A percentile compares a stretch with the other conserved stretches of the same genome.
Conservation (phyloP, 106 monocot genomes). For the Dioscorea dumetorum region DNA sequence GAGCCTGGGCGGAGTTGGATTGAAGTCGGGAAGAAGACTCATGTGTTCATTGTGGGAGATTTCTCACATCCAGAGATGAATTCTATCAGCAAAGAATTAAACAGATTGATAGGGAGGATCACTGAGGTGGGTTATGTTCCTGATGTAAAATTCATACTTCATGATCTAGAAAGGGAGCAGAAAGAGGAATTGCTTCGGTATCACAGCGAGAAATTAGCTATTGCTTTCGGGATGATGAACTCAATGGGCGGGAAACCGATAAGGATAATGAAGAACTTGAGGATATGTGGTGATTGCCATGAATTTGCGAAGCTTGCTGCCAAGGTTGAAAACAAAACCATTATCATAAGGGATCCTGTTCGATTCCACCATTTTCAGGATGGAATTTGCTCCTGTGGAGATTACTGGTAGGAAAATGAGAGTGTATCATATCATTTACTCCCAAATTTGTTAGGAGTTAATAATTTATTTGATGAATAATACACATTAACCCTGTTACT, state of each 20-base stretch:
- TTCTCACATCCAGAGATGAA: constrained; percentile 42
- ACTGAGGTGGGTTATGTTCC: constrained; percentile 33
- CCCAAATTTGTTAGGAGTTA: too few species aligned
- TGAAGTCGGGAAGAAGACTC: constrained; percentile 45
- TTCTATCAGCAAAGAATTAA: constrained; percentile 29
- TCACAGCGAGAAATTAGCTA: constrained; percentile 63
- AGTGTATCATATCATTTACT: too few species aligned
- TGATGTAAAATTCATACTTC: constrained; percentile 43
- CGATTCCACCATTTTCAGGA: constrained; percentile 55
- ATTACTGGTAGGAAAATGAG: constrained; percentile 38
- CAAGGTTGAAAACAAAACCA: constrained; percentile 24
- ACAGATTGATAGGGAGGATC: constrained; percentile 30
- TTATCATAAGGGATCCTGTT: constrained; percentile 50
- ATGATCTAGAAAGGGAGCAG: constrained; percentile 51
- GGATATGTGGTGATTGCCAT: constrained; percentile 68
- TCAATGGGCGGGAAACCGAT: constrained; percentile 36
- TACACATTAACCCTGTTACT: too few species aligned
- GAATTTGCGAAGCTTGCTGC: constrained; percentile 49
- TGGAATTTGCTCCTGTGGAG: constrained; percentile 60
- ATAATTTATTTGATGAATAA: too few species aligned
- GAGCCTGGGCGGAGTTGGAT: constrained; percentile 82
- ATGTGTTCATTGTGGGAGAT: constrained; percentile 55
- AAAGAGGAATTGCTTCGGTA: constrained; percentile 37
- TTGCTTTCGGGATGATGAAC: constrained; percentile 47
- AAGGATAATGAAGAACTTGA: constrained; percentile 59